Evolutionary conservation across 768 basidiomycete genomes (phyloP).

Genomic region (Mycena crocata): DNA sequence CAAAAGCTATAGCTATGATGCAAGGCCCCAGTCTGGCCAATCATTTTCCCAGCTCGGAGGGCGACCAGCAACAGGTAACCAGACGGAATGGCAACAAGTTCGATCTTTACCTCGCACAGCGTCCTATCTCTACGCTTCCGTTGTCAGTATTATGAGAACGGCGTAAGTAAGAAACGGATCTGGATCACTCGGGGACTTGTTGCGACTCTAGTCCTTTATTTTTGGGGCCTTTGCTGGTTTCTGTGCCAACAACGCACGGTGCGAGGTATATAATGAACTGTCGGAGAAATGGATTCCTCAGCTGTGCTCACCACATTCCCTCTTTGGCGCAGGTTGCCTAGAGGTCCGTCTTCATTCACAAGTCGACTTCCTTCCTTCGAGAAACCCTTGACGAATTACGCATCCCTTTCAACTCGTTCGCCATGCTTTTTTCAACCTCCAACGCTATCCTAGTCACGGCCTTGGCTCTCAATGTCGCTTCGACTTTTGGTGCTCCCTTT

Average conservation of each 20-base stretch:
- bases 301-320: slow-evolving; percentile 58
- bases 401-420: slow-evolving; percentile 33
- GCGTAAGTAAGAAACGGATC: neutral
- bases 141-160: too few relatives aligned
- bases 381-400: slow-evolving; percentile 22
- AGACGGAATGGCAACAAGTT: neutral
- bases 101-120: neutral
- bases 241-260: slow-evolving; percentile 34
- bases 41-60: too few relatives aligned
- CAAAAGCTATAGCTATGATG: too few relatives aligned
- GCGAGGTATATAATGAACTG: slow-evolving; percentile 47
- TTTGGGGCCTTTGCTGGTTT: slow-evolving; percentile 2
- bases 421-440: slow-evolving; percentile 55
- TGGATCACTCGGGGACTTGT: neutral
- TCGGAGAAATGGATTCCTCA: slow-evolving; percentile 43
- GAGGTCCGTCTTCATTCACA: slow-evolving; percentile 54
- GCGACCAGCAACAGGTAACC: too few relatives aligned
- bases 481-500: slow-evolving; percentile 52
- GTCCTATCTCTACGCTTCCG: too few relatives aligned
- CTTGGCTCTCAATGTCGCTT: slow-evolving; percentile 52
- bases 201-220: too few relatives aligned
- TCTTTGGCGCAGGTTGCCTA: slow-evolving; percentile 61
- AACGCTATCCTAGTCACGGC: slow-evolving; percentile 48
- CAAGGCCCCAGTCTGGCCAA: too few relatives aligned
- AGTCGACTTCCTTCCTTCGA: slow-evolving; percentile 50